Evolutionary conservation across 179 eudicot genomes (phyloP), one percentile per base, ranked within the genome.

Genomic region (Beta corolliflora): DNA sequence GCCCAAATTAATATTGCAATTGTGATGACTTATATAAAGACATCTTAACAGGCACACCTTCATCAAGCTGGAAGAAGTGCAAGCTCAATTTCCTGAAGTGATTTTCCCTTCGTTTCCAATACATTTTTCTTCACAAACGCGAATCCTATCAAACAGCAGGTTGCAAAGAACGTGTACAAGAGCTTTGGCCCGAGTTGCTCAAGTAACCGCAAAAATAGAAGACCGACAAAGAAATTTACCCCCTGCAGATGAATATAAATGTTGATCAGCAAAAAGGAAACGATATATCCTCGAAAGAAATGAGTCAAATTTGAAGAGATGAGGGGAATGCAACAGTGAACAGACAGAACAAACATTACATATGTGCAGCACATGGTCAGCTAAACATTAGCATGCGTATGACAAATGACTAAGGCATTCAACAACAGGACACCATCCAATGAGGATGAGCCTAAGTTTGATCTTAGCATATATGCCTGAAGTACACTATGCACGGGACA

Each of bases 21-120:
- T 36, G 41, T 36, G 3, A 59, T 3, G 18, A 70, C 11, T 41
- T 8, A 9, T 11, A n/a, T 41, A 14, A 21, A 61, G 5, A 52
- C 48, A 65, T 73, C 58, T 66, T 14, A 13, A 54, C 56, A 50
- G 61, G 66, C 84, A 63, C 81, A 90, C 91, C 91, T 85, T 88
- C 84, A 90, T 75, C 83, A 66, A 71, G 83, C 81, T 21, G 94
- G 91, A 14, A 91, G 89, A 78, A 93, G 93, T n/a, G 95, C 95
- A 76, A 95, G 85, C 85, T 95, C 98, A 68, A 95, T 94, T 86
- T 94, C 98, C 76, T 94, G 97, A 73, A 94, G 89, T 29, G 97
- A 80, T 85, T 91, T 94, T 69, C 98, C 98, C 81, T 95, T 95
- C 55, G 98, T 95, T 90, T 95, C 98, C 83, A 95, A 69, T 77